A percentile compares a stretch with the other conserved stretches of the same genome.
phyloP scores from a whole-genome alignment of 1,284 basidiomycete genomes.

The Apiotrichum brassicae region DNA sequence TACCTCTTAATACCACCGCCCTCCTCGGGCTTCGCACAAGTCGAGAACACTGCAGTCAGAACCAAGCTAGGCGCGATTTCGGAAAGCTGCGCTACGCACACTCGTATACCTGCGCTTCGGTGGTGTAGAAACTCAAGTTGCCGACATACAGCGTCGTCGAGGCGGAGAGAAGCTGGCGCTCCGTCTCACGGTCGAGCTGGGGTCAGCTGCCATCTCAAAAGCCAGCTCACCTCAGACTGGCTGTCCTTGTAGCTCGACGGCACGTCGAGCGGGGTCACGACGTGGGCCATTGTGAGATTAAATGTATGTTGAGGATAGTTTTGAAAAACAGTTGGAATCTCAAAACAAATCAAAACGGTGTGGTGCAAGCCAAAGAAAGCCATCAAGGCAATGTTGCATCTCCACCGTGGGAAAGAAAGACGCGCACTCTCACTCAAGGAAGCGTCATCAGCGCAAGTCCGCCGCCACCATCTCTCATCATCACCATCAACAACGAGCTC shows the following conservation, averaged over 20 bases:
- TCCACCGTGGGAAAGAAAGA: background rate
- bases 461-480: background rate
- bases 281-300: constrained; percentile 73
- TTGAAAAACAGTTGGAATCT: no score
- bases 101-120: constrained; percentile 99
- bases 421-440: no score
- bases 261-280: constrained; percentile 75
- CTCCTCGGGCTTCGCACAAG: constrained; percentile 80
- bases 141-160: constrained; percentile 69
- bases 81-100: no score
- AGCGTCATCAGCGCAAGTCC: no score
- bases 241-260: constrained; percentile 94
- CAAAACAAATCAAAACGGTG: no score
- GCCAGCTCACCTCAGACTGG: constrained; percentile 56
- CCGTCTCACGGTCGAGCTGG: constrained; percentile 46
- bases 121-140: constrained; percentile 95
- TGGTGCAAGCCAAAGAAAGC: no score
- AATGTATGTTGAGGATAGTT: no score
- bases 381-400: no score
- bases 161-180: constrained; percentile 49
- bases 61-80: no score
- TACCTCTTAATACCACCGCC: constrained; percentile 89
- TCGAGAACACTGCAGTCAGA: constrained; percentile 77
- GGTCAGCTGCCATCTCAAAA: background rate
- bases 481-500: background rate